A percentile compares a stretch with the other conserved stretches of the same genome.
Conservation (phyloP, 306 rosid genomes). For the Vicia sativa region DNA sequence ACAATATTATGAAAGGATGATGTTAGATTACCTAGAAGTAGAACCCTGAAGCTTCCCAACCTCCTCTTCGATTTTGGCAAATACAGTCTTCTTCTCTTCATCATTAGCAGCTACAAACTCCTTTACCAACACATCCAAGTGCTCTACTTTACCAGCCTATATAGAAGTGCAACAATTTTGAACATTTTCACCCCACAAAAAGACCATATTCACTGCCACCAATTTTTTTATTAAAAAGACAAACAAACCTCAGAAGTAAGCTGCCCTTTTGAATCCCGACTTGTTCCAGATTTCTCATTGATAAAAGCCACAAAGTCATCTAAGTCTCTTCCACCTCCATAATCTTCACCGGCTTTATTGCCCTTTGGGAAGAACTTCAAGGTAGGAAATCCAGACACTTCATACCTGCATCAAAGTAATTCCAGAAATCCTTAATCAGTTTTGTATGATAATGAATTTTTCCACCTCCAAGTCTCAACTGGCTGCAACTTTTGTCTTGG, state of each 20-base stretch:
- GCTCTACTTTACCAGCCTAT: slow-evolving; percentile 79
- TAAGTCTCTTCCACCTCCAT: slow-evolving; percentile 84
- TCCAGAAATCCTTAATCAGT: slow-evolving; percentile 17
- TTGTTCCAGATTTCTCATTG: slow-evolving; percentile 74
- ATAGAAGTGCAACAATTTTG: slow-evolving; percentile 29
- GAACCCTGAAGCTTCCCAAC: slow-evolving; percentile 78
- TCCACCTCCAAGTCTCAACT: slow-evolving; percentile 1
- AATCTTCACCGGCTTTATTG: slow-evolving; percentile 88
- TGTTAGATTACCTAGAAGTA: slow-evolving; percentile 64
- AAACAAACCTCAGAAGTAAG: slow-evolving; percentile 64
- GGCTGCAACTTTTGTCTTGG: no score
- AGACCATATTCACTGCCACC: neutral
- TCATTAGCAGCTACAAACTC: slow-evolving; percentile 67
- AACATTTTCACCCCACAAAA: neutral
- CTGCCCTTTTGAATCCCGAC: slow-evolving; percentile 77
- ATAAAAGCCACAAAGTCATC: slow-evolving; percentile 79
- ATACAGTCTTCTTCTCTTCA: slow-evolving; percentile 71
- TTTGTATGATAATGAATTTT: slow-evolving; percentile 20
- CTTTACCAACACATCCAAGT: slow-evolving; percentile 70
- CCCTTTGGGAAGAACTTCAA: slow-evolving; percentile 87
- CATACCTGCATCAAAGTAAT: slow-evolving; percentile 63
- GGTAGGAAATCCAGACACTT: slow-evolving; percentile 85
- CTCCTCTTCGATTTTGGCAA: slow-evolving; percentile 70
- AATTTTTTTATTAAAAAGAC: neutral
- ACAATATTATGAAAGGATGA: slow-evolving; percentile 16